Evolutionary conservation across 306 rosid genomes (phyloP).

Genomic region (Cucumis sativus): Cucumber_9930_V3 NC_026655.2:3128001-3128500

Average conservation of each 20-base stretch:
- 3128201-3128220: background rate
- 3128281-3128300: background rate
- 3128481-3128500: background rate
- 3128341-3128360: background rate
- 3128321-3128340: background rate
- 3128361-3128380: background rate
- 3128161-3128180: background rate
- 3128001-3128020: background rate
- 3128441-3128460: background rate
- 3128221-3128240: background rate
- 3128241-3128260: background rate
- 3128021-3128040: background rate
- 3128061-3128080: background rate
- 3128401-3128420: background rate
- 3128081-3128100: conserved; percentile 1
- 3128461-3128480: background rate
- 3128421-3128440: background rate
- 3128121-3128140: background rate
- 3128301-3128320: background rate
- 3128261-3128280: background rate
- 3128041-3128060: background rate
- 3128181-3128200: background rate
- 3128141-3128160: background rate
- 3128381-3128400: background rate
- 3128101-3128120: background rate